A percentile compares a stretch with the other conserved stretches of the same genome.
Conservation (phyloP, 202 grass and related monocot genomes). For the Schoenoplectus triqueter region DNA sequence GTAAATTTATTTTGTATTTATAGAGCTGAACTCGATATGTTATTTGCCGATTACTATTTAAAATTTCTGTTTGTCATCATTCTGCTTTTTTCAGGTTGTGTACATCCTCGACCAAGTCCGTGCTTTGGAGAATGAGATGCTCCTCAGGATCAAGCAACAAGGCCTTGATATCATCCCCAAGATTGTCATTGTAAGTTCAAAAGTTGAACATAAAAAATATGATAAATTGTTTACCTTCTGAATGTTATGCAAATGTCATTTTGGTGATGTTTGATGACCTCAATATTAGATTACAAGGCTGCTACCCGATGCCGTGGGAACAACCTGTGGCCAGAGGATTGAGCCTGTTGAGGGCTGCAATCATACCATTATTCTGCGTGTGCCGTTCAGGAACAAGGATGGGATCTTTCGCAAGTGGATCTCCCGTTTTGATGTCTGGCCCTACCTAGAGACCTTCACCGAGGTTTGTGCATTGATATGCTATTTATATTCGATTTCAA, state of each 20-base stretch:
- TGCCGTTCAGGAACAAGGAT: conserved; percentile 84
- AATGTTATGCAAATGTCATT: neutral
- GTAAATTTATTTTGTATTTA: neutral
- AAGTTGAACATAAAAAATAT: neutral
- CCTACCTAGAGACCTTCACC: conserved; percentile 81
- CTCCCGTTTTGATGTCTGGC: conserved; percentile 96
- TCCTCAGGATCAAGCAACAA: conserved; percentile 97
- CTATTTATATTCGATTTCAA: neutral
- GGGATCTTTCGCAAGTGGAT: conserved; percentile 93
- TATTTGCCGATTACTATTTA: neutral
- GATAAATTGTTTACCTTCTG: neutral
- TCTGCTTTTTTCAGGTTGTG: conserved; percentile 55
- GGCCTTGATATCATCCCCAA: conserved; percentile 86
- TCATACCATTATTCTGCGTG: conserved; percentile 81
- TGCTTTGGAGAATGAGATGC: conserved; percentile 90
- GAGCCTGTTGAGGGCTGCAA: conserved; percentile 85
- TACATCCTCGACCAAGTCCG: conserved; percentile 96
- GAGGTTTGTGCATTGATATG: conserved; percentile 50
- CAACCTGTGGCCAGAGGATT: conserved; percentile 75
- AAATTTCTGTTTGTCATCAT: conserved; percentile 37
- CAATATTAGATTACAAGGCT: conserved; percentile 74
- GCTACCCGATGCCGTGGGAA: conserved; percentile 86
- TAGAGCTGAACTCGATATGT: neutral
- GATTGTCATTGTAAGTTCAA: conserved; percentile 80
- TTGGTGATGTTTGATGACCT: conserved; percentile 25